Evolutionary conservation across 192 early-diverging fungal genomes (phyloP).

Genomic region (Cladochytrium replicatum): DNA sequence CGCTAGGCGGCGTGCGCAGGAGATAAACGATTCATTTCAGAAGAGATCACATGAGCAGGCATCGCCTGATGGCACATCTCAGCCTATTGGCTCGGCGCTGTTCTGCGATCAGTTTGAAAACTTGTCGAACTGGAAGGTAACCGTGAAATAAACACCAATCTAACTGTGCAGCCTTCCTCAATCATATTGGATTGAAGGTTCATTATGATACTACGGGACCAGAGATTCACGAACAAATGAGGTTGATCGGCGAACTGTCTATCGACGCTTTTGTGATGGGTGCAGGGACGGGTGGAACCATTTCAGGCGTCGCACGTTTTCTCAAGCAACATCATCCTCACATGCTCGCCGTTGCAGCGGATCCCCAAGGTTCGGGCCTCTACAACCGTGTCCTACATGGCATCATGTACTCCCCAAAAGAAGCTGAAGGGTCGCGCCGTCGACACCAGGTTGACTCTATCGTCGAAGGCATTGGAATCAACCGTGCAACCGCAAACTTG

Average conservation of each 20-base stretch:
- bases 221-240: slow-evolving; percentile 72
- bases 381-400: slow-evolving; percentile 85
- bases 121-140: slow-evolving; percentile 59
- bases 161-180: neutral
- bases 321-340: slow-evolving; percentile 57
- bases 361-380: slow-evolving; percentile 87
- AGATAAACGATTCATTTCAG: slow-evolving; percentile 36
- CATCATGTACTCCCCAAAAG: slow-evolving; percentile 79
- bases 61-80: slow-evolving; percentile 8
- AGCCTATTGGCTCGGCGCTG: slow-evolving; percentile 31
- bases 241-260: slow-evolving; percentile 42
- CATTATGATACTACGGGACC: slow-evolving; percentile 81
- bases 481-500: slow-evolving; percentile 87
- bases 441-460: slow-evolving; percentile 97
- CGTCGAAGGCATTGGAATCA: slow-evolving; percentile 93
- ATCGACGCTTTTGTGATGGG: slow-evolving; percentile 82
- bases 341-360: slow-evolving; percentile 67
- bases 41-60: neutral
- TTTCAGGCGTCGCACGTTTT: slow-evolving; percentile 82
- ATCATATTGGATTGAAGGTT: slow-evolving; percentile 4
- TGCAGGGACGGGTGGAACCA: slow-evolving; percentile 76
- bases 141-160: neutral
- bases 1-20: slow-evolving; percentile 62
- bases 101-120: slow-evolving; percentile 98
- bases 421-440: slow-evolving; percentile 78